Evolutionary conservation across 2,329 filamentous ascomycete genomes (phyloP).

Genomic region (Torrubiella hemipterigena): DNA sequence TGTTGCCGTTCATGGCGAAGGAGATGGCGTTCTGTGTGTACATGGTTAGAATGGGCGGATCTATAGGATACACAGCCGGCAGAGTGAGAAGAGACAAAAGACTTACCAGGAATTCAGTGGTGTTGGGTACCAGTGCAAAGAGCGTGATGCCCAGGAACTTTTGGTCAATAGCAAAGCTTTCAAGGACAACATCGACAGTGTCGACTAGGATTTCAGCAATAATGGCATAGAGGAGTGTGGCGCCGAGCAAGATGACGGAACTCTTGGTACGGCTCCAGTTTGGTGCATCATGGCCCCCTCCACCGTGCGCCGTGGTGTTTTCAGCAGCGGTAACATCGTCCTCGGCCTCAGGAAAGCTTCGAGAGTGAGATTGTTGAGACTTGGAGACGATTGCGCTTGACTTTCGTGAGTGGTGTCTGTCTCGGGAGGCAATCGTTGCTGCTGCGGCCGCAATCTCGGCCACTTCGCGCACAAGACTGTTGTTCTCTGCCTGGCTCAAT

Average conservation of each 20-base stretch:
- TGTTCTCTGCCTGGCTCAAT: slow-evolving; percentile 72
- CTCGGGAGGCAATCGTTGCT: slow-evolving; percentile 73
- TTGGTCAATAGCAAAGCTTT: slow-evolving; percentile 84
- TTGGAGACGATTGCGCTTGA: slow-evolving; percentile 16
- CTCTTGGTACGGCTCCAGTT: slow-evolving; percentile 95
- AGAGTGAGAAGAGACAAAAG: not conserved
- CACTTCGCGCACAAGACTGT: slow-evolving; percentile 70
- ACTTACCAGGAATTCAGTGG: slow-evolving; percentile 86
- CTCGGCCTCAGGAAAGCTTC: slow-evolving; percentile 32
- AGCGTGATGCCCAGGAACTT: slow-evolving; percentile 96
- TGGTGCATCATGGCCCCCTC: slow-evolving; percentile 88
- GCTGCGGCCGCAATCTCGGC: slow-evolving; percentile 90
- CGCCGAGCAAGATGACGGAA: slow-evolving; percentile 74
- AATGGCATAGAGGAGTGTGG: slow-evolving; percentile 87
- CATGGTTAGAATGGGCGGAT: slow-evolving; percentile 6
- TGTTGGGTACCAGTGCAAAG: slow-evolving; percentile 94
- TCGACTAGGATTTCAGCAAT: slow-evolving; percentile 96
- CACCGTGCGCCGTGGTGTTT: slow-evolving; percentile 22
- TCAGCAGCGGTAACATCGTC: slow-evolving; percentile 22
- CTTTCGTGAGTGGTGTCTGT: slow-evolving; percentile 34
- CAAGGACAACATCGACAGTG: slow-evolving; percentile 90
- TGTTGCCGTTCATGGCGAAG: slow-evolving; percentile 99
- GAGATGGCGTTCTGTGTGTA: slow-evolving; percentile 90
- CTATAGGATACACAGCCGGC: slow-evolving; percentile 6
- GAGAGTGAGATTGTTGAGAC: slow-evolving; percentile 16